These are phyloP conservation scores for Myochromella boudieri DNA, from an alignment of 768 basidiomycete species.

Conservation along the genomic window DNA sequence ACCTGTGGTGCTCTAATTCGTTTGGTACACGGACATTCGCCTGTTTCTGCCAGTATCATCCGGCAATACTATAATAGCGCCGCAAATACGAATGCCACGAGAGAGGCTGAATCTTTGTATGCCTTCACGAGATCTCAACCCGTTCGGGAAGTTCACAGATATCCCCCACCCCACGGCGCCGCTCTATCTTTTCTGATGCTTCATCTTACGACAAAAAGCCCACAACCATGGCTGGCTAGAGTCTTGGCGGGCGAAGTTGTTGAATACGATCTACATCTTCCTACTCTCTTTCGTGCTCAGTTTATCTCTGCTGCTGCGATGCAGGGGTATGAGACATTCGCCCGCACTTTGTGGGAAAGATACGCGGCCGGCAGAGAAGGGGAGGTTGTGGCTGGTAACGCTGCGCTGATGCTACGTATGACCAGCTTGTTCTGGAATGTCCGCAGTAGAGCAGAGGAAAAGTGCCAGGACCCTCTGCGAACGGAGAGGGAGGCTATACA, in stretches of 20 bases:
- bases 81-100: conserved; percentile 20
- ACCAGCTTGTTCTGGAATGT: conserved; percentile 44
- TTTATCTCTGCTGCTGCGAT: conserved; percentile 49
- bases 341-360: conserved; percentile 58
- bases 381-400: conserved; percentile 41
- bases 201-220: conserved; percentile 35
- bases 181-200: conserved; percentile 55
- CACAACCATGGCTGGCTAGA: conserved; percentile 46
- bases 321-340: conserved; percentile 45
- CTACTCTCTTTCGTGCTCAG: conserved; percentile 40
- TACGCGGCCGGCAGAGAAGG: conserved; percentile 44
- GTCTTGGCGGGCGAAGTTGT: conserved; percentile 50
- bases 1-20: conserved; percentile 42
- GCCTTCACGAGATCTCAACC: conserved; percentile 36
- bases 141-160: conserved; percentile 32
- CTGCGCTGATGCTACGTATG: conserved; percentile 47
- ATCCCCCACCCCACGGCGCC: conserved; percentile 49
- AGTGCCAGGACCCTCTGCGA: conserved; percentile 2
- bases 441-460: conserved; percentile 17
- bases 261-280: conserved; percentile 38
- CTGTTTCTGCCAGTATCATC: conserved; percentile 44
- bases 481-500: conserved; percentile 11
- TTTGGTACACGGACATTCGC: conserved; percentile 30
- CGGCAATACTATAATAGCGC: conserved; percentile 48
- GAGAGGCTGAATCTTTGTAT: conserved; percentile 48